A percentile compares a stretch with the other conserved stretches of the same genome.
Conservation (phyloP, 1,284 basidiomycete genomes). For the Malassezia furfur region DNA sequence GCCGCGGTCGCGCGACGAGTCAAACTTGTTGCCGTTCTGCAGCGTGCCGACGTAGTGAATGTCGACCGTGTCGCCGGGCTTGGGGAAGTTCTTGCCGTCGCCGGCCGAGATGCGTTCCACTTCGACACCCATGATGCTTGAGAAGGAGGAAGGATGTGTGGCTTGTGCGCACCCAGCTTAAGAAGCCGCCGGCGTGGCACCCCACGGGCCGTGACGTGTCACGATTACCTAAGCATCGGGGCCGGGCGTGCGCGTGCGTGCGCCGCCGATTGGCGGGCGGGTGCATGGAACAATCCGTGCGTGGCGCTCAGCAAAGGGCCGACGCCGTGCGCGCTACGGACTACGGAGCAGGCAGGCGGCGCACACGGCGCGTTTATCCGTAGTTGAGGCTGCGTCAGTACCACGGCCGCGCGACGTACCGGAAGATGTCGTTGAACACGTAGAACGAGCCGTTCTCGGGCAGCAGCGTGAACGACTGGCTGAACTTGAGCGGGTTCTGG, state of each 20-base stretch:
- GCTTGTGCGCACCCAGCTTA: slow-evolving; percentile 15
- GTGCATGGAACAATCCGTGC: slow-evolving; percentile 1
- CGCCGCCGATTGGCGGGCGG: not conserved
- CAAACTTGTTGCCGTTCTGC: slow-evolving; percentile 35
- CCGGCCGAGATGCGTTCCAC: slow-evolving; percentile 44
- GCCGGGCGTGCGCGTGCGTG: not conserved
- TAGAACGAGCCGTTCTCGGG: slow-evolving; percentile 70
- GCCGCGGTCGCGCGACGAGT: slow-evolving; percentile 48
- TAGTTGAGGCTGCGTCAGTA: slow-evolving; percentile 30
- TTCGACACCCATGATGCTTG: slow-evolving; percentile 35
- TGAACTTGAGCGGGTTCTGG: slow-evolving; percentile 28
- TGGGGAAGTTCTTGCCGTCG: slow-evolving; percentile 48
- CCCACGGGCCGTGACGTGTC: slow-evolving; percentile 9
- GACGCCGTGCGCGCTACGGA: too few species aligned
- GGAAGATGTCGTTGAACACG: slow-evolving; percentile 57
- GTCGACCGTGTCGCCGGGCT: slow-evolving; percentile 36
- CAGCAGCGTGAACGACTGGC: slow-evolving; percentile 68
- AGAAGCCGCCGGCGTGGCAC: not conserved
- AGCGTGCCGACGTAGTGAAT: slow-evolving; percentile 45
- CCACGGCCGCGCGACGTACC: slow-evolving; percentile 17
- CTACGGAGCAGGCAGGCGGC: too few species aligned
- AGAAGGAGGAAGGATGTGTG: slow-evolving; percentile 2
- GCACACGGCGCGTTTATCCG: slow-evolving; percentile 17
- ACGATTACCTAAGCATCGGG: slow-evolving; percentile 4
- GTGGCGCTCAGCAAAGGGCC: too few species aligned